Base-by-base conservation (phyloP, 2,329 filamentous ascomycete species). In the Stachybotrys chlorohalonatus region DNA sequence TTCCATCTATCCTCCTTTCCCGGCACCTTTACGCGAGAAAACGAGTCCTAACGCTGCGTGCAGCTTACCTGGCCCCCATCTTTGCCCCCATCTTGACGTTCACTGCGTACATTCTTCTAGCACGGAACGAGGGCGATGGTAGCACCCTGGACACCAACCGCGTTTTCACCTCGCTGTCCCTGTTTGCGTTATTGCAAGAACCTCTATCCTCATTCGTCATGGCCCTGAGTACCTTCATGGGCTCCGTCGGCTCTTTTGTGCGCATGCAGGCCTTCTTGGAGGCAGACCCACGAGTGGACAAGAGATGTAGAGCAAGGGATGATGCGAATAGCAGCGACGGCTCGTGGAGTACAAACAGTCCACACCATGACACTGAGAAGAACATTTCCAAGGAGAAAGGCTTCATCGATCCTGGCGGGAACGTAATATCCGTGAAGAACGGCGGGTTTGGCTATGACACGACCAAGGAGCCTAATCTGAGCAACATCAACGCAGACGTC, bases 141-240 rank as follows among this genome's bases (percentile, higher is more conserved):
- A 48, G 54, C 3, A 56, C 54, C 31, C 51, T 60, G n/a, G 50
- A 56, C 52, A 6, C 59, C 54, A 36, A 53, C 47, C 11, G 52
- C 46, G 58, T 58, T 13, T 66, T 66, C 52, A 63, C 62, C 0
- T 62, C 64, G 1, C 53, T 66, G 1, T 57, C 61, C 11, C 62
- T 66, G 16, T 64, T 65, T 15, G 53, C 47, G 1, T 47, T 66
- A 8, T 58, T 65, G 11, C 51, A 58, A 3, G 55, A 39, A 11
- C 63, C 63, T 2, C 17, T 66, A 7, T 55, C 58, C 3, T 53
- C 56, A 1, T 54, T 66, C 4, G 53, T 65, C 32, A 56, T 52
- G 1, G 53, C 62, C 3, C 57, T 66, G 1, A 62, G 63, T 2
- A 53, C 51, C 4, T 58, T 65, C 6, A 47, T 62, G 16, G 57